Percentiles rank a stretch among this genome's conserved stretches.
phyloP scores from a whole-genome alignment of 805 yeast species.

The Starmera quercuum region DNA sequence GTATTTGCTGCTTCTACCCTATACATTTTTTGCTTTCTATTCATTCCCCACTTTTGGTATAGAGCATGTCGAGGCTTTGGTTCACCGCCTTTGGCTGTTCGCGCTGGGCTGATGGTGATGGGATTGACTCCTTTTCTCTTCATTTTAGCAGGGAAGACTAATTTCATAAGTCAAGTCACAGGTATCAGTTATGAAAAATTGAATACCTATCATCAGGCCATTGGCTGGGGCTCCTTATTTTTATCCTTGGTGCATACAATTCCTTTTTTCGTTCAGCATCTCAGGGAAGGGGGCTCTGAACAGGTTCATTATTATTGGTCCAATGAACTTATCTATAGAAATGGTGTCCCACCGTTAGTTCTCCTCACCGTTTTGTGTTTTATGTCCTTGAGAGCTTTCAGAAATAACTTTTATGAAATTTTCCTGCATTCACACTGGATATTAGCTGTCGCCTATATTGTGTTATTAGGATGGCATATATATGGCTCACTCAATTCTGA shows the following conservation, averaged over 20 bases:
- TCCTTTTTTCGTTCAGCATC: conserved; percentile 39
- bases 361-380: conserved; percentile 36
- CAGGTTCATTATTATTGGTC: conserved; percentile 17
- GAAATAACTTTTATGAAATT: conserved; percentile 36
- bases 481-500: conserved; percentile 26
- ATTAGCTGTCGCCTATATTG: conserved; percentile 39
- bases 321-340: conserved; percentile 18
- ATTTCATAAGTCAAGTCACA: conserved; percentile 38
- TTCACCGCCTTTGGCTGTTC: conserved; percentile 47
- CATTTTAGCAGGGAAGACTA: conserved; percentile 45
- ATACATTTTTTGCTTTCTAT: conserved; percentile 25
- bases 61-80: conserved; percentile 49
- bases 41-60: conserved; percentile 42
- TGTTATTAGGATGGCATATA: conserved; percentile 38
- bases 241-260: conserved; percentile 41
- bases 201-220: conserved; percentile 38
- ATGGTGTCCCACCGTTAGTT: conserved; percentile 44
- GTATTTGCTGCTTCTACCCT: conserved; percentile 25
- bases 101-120: conserved; percentile 44
- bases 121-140: conserved; percentile 44
- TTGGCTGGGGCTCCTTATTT: conserved; percentile 33
- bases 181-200: conserved; percentile 51
- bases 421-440: conserved; percentile 50
- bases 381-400: conserved; percentile 31
- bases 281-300: conserved; percentile 40